phyloP scores from a whole-genome alignment of 2,329 filamentous ascomycete genomes.

The Diplodia sapinea region DNA sequence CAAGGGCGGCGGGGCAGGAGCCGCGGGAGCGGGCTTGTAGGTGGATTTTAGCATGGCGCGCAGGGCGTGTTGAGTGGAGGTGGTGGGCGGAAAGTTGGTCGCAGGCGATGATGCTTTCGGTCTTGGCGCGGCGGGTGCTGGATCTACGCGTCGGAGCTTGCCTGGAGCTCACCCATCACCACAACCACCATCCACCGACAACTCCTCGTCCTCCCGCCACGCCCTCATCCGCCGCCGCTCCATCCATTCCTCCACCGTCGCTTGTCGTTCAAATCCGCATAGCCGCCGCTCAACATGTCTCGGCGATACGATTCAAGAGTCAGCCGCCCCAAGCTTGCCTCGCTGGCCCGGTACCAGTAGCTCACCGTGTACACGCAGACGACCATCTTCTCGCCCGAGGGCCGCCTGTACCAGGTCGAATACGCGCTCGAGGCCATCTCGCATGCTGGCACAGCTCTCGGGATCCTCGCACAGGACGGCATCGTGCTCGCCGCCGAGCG shows the following conservation, averaged over 20 bases:
- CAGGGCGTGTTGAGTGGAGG: constrained; percentile 34
- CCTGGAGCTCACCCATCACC: constrained; percentile 43
- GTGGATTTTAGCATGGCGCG: constrained; percentile 74
- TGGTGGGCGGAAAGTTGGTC: constrained; percentile 35
- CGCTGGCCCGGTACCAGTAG: constrained; percentile 93
- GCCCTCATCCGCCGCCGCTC: constrained; percentile 33
- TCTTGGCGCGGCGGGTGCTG: constrained; percentile 20
- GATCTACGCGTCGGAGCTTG: constrained; percentile 33
- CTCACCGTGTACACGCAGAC: constrained; percentile 67
- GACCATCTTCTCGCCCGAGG: constrained; percentile 99
- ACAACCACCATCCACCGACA: constrained; percentile 35
- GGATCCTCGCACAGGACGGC: constrained; percentile 96
- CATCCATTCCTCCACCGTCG: constrained; percentile 14
- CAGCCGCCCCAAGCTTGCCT: constrained; percentile 68
- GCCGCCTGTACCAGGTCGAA: constrained; percentile 98
- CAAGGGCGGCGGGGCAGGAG: constrained; percentile 60
- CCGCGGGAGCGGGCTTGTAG: constrained; percentile 63
- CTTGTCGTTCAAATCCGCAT: neutral
- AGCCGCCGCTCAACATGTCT: constrained; percentile 70
- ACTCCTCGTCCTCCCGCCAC: constrained; percentile 35
- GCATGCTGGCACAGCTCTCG: constrained; percentile 94
- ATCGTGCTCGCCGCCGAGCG: constrained; percentile 97
- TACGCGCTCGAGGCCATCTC: constrained; percentile 99
- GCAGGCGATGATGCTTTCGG: constrained; percentile 43
- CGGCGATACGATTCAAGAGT: constrained; percentile 97